Base-by-base conservation (phyloP, 768 basidiomycete species). In the Pisolithus orientalis region DNA sequence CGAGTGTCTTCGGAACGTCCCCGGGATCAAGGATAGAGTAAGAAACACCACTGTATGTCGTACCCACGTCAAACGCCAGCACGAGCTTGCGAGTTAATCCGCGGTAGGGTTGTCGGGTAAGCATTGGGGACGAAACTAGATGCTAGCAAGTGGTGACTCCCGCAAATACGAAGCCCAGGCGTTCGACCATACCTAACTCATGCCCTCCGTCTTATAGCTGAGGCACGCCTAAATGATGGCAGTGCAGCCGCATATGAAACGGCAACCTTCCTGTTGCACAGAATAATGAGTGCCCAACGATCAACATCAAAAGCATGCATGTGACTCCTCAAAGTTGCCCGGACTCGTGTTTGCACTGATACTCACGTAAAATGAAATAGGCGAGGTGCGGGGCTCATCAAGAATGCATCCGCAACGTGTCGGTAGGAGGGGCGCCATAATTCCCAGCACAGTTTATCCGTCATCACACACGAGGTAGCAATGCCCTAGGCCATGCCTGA, bases 11-110 rank as follows among this genome's bases (percentile, higher is more conserved):
- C 27, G 69, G 70, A 3, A 72, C 55, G 7, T 71, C 63, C 17
- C 62, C 64, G 2, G 75, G 75, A 53, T 62, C 76, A 4, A 79
- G 64, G 52, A 79, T 72, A 32, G 66, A 53, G 44, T 73, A 74
- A 2, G 70, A 71, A 5, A 75, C 63, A 2, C 73, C 73, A 40
- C 71, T 69, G 51, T 62, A 75, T 16, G 74, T 75, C 0, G 73
- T 75, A 3, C 73, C 72, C 5, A 75, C 59, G 44, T 75, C 73
- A 46, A 75, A 67, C 0, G 68, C 70, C 7, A 75, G 58, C 45
- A 75, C 68, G 21, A 75, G 65, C 14, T 65, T 66, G 17, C 67
- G 69, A 27, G 53, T 42, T 24, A 62, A 61, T 16, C 77, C 78
- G 13, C 60, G 60, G 56, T 69, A 80, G 9, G 66, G 63, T n/a